These are phyloP conservation scores for Neopestalotiopsis sp. DNA, from an alignment of 2,329 filamentous ascomycete genomes.

Conservation along the genomic window DNA sequence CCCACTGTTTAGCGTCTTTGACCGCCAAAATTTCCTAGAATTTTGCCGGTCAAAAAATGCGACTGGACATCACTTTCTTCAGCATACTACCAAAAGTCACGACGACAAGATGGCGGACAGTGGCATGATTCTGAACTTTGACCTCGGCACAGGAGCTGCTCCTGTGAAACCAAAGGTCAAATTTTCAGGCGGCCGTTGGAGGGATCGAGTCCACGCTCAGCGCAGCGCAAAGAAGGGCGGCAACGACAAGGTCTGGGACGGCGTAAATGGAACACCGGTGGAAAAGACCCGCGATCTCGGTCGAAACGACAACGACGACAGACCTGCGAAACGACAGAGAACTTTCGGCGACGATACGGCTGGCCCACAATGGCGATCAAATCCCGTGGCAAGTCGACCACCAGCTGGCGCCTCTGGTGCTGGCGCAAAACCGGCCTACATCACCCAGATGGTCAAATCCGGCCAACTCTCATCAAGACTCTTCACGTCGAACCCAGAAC, in stretches of 20 bases:
- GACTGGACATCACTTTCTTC: not conserved
- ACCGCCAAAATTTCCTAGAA: conserved; percentile 21
- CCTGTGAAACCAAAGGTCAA: conserved; percentile 65
- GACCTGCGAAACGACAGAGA: conserved; percentile 53
- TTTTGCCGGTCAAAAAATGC: conserved; percentile 17
- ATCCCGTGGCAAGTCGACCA: conserved; percentile 18
- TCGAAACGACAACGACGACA: conserved; percentile 21
- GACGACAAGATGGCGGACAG: conserved; percentile 78
- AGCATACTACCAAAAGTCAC: not conserved
- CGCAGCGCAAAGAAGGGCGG: conserved; percentile 52
- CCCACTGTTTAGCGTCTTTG: not conserved
- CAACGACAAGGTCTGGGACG: conserved; percentile 29
- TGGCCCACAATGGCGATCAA: conserved; percentile 11
- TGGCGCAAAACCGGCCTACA: conserved; percentile 32
- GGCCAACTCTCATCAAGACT: conserved; percentile 75
- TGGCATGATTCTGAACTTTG: conserved; percentile 93
- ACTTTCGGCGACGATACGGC: conserved; percentile 31
- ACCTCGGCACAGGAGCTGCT: conserved; percentile 64
- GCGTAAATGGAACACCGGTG: conserved; percentile 36
- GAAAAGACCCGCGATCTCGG: conserved; percentile 29
- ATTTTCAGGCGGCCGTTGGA: conserved; percentile 93
- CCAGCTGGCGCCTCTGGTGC: conserved; percentile 21
- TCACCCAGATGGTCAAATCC: conserved; percentile 41
- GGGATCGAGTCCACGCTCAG: conserved; percentile 82
- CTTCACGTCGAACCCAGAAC: conserved; percentile 85